Evolutionary conservation across 805 yeast genomes (phyloP), one percentile per base, ranked within the genome.

Genomic region (Myxozyma sirexii): DNA sequence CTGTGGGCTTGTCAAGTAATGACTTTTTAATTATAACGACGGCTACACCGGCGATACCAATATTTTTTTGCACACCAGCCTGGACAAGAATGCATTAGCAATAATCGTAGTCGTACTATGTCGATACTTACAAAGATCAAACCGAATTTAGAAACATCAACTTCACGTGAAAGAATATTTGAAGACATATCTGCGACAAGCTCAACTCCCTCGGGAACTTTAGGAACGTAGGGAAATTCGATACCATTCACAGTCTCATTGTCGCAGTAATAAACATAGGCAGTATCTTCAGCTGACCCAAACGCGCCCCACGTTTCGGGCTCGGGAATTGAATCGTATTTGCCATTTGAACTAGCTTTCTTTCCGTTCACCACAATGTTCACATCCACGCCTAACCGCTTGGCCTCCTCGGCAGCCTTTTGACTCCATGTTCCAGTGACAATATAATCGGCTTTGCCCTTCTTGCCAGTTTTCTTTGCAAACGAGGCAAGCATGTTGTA

Each of bases 21-120:
- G 85, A 71, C 73, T 91, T 93, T 75, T 89, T 90, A 75, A 92
- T 86, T 69, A 94, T 93, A 74, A 91, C 93, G 63, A 94, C 80
- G 15, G 97, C 87, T 65, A 94, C 83, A 39, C 99, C 99, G 8
- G 99, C 97, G 71, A 94, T 78, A 56, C 99, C 99, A 71, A 94
- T 90, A 74, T 94, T 94, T 76, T 94, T 94, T 77, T 94, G 99
- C 27, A 98, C 99, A 64, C 99, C 99, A 19, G 97, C 99, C 57
- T 62, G 45, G 4, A 37, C 13, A 15, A 15, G 5, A 4, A 39
- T 23, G n/a, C 8, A 31, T 37, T 44, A 27, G 31, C 21, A 23
- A 7, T 6, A 29, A 31, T 19, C 24, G 27, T 10, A 46, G 26
- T 15, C 21, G 4, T 6, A 12, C 19, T 21, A 21, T 35, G 27